Percentiles rank a stretch among this genome's conserved stretches.
Conservation (phyloP, 371 early-diverging fungal genomes). For the Fennellomyces sp. region DNA sequence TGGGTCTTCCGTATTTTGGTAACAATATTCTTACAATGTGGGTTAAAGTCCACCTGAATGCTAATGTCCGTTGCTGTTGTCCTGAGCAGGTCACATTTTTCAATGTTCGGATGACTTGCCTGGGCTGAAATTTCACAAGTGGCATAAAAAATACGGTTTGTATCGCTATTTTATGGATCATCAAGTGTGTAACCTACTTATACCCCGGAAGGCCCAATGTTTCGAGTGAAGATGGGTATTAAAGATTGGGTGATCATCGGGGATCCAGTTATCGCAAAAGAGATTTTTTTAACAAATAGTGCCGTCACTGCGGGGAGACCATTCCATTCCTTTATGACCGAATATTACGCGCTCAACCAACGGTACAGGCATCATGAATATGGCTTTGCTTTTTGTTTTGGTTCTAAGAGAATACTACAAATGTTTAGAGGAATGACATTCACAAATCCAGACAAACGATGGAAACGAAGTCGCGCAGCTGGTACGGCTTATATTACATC, state of each 20-base stretch:
- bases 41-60: too few species aligned
- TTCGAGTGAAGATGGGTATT: conserved; percentile 21
- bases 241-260: conserved; percentile 17
- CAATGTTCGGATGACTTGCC: too few species aligned
- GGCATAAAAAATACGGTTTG: too few species aligned
- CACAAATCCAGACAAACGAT: not conserved
- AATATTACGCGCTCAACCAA: conserved; percentile 8
- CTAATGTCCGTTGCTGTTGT: too few species aligned
- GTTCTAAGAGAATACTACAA: too few species aligned
- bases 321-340: not conserved
- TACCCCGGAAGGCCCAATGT: conserved; percentile 17
- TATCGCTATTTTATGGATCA: too few species aligned
- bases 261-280: conserved; percentile 21
- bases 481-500: not conserved
- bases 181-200: too few species aligned
- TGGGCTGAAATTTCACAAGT: too few species aligned
- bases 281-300: conserved; percentile 15
- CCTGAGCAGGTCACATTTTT: too few species aligned
- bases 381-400: not conserved
- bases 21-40: too few species aligned
- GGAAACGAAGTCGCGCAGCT: conserved; percentile 1
- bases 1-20: too few species aligned
- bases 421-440: conserved; percentile 2
- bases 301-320: conserved; percentile 14
- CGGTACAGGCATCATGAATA: conserved; percentile 1